Base-by-base conservation (phyloP, 352 stramenopile genomes). In the Phytophthora pini region DNA sequence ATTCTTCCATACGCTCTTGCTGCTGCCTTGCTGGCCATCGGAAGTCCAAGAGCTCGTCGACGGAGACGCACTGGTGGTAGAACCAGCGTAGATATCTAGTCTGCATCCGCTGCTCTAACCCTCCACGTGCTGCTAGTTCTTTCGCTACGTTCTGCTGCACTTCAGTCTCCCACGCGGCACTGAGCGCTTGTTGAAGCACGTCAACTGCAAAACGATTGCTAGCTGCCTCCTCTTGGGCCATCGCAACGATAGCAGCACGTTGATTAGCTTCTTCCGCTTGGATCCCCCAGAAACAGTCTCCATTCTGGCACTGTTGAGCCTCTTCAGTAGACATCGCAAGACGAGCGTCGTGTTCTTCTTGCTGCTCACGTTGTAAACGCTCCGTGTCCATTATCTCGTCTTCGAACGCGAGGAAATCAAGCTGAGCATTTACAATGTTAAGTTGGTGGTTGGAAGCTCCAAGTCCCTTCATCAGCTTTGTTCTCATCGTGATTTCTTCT, bases 221-320 rank as follows among this genome's bases (percentile, higher is more conserved):
- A 0, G 45, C 55, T 13, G 43, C 34, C 20, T 87, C 70, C 36
- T 90, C 79, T 7, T 61, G 22, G 11, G 46, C 48, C 77, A 90
- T 78, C 2, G 68, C 70, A n/a, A 44, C 7, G 9, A 76, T 74
- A 7, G 76, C 59, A 38, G 46, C 24, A 1, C 51, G 24, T 54
- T 90, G 76, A 2, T 69, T 70, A 31, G 34, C 27, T 27, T 89
- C 82, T 59, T 89, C 76, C 0, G 77, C 76, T 40, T 90, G 69
- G 20, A 89, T 88, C 1, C 82, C 82, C 82, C 82, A 90, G 52
- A 90, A 89, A 0, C 29, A 61, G 31, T 90, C 82, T n/a, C 47
- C 49, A 24, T 85, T 51, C 3, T 59, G 49, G n/a, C 78, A 81
- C 56, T 90, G 82, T 20, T 73, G 46, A 10, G 39, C 27, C 44